Evolutionary conservation across 2,329 filamentous ascomycete species (phyloP), one percentile per base, ranked within the genome.

Genomic region (Beauveria scarabaeidicola): DNA sequence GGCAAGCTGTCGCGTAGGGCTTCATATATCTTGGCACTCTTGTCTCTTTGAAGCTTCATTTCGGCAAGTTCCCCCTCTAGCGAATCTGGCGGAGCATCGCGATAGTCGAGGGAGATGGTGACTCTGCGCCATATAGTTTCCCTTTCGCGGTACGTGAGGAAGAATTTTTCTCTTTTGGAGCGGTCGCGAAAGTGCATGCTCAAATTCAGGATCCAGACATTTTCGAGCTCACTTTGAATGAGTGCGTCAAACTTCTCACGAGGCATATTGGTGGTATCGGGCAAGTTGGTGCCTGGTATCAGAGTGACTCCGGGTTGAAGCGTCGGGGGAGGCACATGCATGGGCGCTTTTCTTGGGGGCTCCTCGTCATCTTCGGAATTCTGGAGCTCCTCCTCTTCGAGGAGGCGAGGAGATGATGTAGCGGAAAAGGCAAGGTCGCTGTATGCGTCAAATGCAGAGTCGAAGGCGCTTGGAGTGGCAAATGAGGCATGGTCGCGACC

Each of bases 121-220:
- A 99, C 88, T 53, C 93, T 83, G 59, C 91, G 85, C 90, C 92
- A 96, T 62, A 84, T 78, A 63, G 84, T 88, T 5, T 90, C 86
- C 52, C 83, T 82, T 71, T 96, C 88, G 52, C 91, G 90, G 71
- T 90, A 99, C 0, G 94, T 97, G 63, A 99, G 87, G 72, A 97
- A 99, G 77, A 97, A 97, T 72, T 99, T 99, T 73, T 99, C 94
- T 47, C 93, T 84, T 66, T 90, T 89, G 13, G 92, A 95, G 67
- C 88, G 87, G 74, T 99, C 94, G 61, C 92, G 85, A 72, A 97
- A 99, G 72, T 96, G 91, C 94, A 99, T 97, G 74, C 91, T 97
- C 62, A 97, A 81, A 69, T 99, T 99, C 66, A 99, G 78, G 62
- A 99, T 97, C 94, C 94, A 99, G 68, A 83, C 87, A 62, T 81